phyloP scores from a whole-genome alignment of 768 basidiomycete species.

The Saitozyma podzolica region DNA sequence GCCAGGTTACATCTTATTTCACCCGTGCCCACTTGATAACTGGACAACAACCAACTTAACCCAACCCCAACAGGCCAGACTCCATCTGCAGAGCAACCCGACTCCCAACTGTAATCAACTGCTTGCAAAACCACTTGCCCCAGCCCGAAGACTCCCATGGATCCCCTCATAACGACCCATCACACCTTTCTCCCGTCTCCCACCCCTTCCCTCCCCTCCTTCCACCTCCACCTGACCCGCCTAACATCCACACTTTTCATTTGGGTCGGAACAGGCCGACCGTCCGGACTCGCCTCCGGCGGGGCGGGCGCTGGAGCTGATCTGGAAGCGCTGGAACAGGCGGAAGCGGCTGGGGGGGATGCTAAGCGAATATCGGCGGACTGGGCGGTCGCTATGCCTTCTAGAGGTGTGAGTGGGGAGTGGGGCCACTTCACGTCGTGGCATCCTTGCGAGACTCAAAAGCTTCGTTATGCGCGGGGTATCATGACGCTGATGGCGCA shows the following conservation, averaged over 20 bases:
- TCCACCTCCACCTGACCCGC: constrained; percentile 36
- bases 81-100: too few relatives aligned
- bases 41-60: too few relatives aligned
- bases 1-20: too few relatives aligned
- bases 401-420: constrained; percentile 31
- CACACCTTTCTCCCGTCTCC: constrained; percentile 32
- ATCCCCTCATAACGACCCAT: constrained; percentile 13
- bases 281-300: constrained; percentile 4
- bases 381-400: constrained; percentile 46
- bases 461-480: background rate
- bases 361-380: constrained; percentile 34
- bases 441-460: too few relatives aligned
- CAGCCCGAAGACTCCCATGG: too few relatives aligned
- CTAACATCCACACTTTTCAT: constrained; percentile 34
- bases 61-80: too few relatives aligned
- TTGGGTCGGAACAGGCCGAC: constrained; percentile 36
- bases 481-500: constrained; percentile 6
- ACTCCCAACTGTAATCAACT: too few relatives aligned
- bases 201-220: constrained; percentile 30
- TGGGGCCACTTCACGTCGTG: too few relatives aligned
- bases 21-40: too few relatives aligned
- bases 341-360: constrained; percentile 3
- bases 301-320: background rate
- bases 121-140: too few relatives aligned
- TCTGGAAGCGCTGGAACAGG: background rate